Evolutionary conservation across 2,329 filamentous ascomycete genomes (phyloP).

Genomic region (Pseudogymnoascus sp.): DNA sequence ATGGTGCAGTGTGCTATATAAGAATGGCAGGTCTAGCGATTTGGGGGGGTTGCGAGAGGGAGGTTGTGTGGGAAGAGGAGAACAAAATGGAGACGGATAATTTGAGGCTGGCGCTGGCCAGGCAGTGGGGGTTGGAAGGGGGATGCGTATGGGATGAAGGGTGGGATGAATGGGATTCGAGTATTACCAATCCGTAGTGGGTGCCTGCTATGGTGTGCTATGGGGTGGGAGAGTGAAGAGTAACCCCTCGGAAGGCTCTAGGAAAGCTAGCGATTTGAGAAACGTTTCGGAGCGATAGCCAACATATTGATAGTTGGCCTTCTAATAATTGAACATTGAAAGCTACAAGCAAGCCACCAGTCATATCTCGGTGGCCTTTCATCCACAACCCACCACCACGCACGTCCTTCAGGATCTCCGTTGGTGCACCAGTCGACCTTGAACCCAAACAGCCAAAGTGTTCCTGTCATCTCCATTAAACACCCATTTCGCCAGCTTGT

Average conservation of each 20-base stretch:
- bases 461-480: conserved; percentile 92
- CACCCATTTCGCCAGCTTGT: conserved; percentile 87
- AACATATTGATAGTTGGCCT: not conserved
- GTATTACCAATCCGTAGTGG: too few relatives aligned
- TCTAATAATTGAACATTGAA: not conserved
- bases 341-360: not conserved
- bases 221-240: too few relatives aligned
- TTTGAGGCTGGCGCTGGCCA: not conserved
- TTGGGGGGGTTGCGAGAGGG: not conserved
- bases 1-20: not conserved
- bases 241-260: not conserved
- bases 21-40: not conserved
- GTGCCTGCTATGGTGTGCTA: too few relatives aligned
- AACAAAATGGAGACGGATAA: not conserved
- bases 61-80: not conserved
- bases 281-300: not conserved
- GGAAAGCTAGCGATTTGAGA: not conserved
- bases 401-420: conserved; percentile 21
- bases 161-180: not conserved
- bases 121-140: not conserved
- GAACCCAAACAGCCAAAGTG: conserved; percentile 82
- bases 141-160: not conserved
- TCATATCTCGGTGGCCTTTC: not conserved
- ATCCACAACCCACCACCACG: not conserved
- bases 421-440: conserved; percentile 70